Percentiles rank a stretch among this genome's conserved stretches.
Evolutionary conservation across 177 flowering plant species (phyloP).

Genomic region (Vitis hybrid): DNA sequence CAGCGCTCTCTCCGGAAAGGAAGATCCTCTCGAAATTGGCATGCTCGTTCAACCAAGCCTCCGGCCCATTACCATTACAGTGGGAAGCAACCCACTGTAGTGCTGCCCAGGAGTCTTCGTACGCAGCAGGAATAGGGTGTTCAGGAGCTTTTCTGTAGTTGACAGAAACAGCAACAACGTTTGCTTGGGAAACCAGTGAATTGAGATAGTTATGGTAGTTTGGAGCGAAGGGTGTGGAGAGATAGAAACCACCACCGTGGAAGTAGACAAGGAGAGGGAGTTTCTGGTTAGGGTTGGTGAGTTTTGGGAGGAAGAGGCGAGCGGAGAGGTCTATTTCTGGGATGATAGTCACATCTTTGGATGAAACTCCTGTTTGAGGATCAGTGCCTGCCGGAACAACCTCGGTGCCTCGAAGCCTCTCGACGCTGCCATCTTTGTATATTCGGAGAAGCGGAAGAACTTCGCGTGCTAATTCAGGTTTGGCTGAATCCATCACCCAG

Average conservation of each 20-base stretch:
- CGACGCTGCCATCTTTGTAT: constrained; percentile 12
- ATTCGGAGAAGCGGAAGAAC: constrained; percentile 4
- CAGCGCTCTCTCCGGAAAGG: constrained; percentile 39
- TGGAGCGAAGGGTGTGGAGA: constrained; percentile 20
- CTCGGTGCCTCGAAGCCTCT: constrained; percentile 7
- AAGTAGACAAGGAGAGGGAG: constrained; percentile 40
- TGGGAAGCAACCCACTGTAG: constrained; percentile 33
- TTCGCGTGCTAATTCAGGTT: constrained; percentile 1
- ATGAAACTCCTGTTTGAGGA: constrained; percentile 13
- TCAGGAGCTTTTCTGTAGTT: constrained; percentile 38
- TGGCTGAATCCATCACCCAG: not conserved
- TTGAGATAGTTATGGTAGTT: constrained; percentile 20
- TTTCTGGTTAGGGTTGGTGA: constrained; percentile 4
- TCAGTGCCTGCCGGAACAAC: constrained; percentile 11
- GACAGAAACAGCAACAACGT: constrained; percentile 30
- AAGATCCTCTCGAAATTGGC: constrained; percentile 29
- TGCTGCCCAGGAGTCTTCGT: constrained; percentile 40
- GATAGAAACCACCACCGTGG: constrained; percentile 44
- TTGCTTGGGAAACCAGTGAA: constrained; percentile 18
- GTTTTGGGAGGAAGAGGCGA: constrained; percentile 18
- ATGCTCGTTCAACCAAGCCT: constrained; percentile 23
- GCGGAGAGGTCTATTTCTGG: constrained; percentile 10
- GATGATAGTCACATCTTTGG: constrained; percentile 16
- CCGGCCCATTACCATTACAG: constrained; percentile 12
- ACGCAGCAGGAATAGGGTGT: constrained; percentile 38